phyloP scores from a whole-genome alignment of 2,329 filamentous ascomycete genomes.

The Plectosphaerella sp. region DNA sequence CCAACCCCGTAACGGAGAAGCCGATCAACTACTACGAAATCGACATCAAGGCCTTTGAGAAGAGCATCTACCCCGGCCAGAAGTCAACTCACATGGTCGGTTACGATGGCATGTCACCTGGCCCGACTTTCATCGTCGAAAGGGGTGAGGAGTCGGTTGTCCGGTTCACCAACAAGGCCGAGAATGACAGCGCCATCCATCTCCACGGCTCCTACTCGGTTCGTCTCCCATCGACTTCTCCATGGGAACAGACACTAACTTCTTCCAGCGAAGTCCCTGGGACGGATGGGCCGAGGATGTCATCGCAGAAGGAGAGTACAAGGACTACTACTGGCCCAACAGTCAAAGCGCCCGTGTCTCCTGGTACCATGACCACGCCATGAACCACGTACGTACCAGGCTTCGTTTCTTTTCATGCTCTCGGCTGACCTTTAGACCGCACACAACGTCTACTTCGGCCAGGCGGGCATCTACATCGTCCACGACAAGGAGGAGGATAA shows the following conservation, averaged over 20 bases:
- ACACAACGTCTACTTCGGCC: slow-evolving; percentile 51
- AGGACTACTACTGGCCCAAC: slow-evolving; percentile 61
- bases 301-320: slow-evolving; percentile 45
- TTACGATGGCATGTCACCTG: slow-evolving; percentile 51
- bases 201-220: slow-evolving; percentile 48
- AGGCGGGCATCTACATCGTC: slow-evolving; percentile 52
- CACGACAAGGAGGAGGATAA: slow-evolving; percentile 42
- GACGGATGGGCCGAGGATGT: slow-evolving; percentile 51
- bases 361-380: slow-evolving; percentile 52
- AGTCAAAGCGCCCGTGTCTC: slow-evolving; percentile 44
- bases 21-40: slow-evolving; percentile 37
- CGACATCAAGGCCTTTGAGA: slow-evolving; percentile 23
- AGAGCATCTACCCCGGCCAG: slow-evolving; percentile 31
- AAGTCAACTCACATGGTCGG: slow-evolving; percentile 28
- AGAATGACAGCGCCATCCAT: slow-evolving; percentile 43
- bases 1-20: slow-evolving; percentile 23
- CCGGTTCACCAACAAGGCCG: slow-evolving; percentile 44
- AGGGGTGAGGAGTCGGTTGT: slow-evolving; percentile 47
- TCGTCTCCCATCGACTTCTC: neutral
- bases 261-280: slow-evolving; percentile 23
- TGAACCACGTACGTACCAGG: slow-evolving; percentile 19
- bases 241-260: neutral
- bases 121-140: slow-evolving; percentile 46
- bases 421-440: slow-evolving; percentile 35
- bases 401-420: neutral